Percentiles rank a stretch among this genome's conserved stretches.
phyloP scores from a whole-genome alignment of 257 asterid genomes.

The Solanum chiquidenum region DNA sequence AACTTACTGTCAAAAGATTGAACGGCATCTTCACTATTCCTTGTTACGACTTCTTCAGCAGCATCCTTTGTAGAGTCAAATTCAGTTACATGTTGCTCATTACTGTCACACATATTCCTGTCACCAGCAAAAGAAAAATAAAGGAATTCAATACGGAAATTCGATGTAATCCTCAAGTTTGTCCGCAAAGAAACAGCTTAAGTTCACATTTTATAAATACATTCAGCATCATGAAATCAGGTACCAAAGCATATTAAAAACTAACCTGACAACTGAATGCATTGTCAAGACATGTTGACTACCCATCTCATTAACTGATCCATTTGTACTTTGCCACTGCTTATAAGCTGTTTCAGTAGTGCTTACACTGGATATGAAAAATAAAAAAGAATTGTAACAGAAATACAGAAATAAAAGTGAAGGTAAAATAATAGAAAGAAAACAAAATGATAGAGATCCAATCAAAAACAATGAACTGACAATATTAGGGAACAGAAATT shows the following conservation, averaged over 20 bases:
- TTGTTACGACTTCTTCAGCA: conserved; percentile 48
- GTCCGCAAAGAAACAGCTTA: neutral
- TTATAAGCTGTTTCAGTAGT: conserved; percentile 41
- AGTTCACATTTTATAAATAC: neutral
- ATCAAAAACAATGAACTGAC: neutral
- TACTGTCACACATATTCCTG: conserved; percentile 43
- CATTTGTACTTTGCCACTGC: conserved; percentile 37
- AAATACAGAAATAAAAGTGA: neutral
- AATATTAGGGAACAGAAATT: neutral
- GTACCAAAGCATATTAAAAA: neutral
- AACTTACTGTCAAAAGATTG: conserved; percentile 42
- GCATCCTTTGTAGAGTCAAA: conserved; percentile 43
- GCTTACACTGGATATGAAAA: conserved; percentile 30
- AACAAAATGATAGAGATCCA: neutral
- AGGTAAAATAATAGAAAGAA: neutral
- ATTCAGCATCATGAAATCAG: neutral
- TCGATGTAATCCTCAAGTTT: neutral
- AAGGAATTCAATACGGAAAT: neutral
- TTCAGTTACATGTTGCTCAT: conserved; percentile 54
- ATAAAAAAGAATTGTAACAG: neutral
- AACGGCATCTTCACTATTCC: conserved; percentile 34
- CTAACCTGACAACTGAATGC: conserved; percentile 46
- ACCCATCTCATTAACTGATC: conserved; percentile 45
- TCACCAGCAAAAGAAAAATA: neutral
- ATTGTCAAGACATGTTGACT: conserved; percentile 37